Base-by-base conservation (phyloP, 306 rosid species). In the Glycine soja region DNA sequence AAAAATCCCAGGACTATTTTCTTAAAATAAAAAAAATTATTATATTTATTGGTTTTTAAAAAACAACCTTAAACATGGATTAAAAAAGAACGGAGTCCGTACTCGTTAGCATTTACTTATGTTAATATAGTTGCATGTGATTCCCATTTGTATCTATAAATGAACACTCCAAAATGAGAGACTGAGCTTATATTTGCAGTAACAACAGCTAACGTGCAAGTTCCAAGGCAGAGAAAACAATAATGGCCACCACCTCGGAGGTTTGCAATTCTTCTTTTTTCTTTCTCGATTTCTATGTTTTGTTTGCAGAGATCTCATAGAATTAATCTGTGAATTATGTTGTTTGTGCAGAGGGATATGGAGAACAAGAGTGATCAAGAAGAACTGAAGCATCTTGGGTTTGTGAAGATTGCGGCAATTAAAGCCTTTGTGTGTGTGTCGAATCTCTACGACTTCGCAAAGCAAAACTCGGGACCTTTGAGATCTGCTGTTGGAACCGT, bases 401-500 rank as follows among this genome's bases (percentile, higher is more conserved):
- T 92, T 84, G 90, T 87, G 47, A 89, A 86, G 86, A 74, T 83
- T 30, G 90, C 83, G 15, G 89, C 88, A 19, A 84, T 93, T 77
- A 91, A 85, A 48, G 80, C 88, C 10, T 85, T 93, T 67, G 83
- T 76, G 10, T 90, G 87, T 63, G 75, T 87, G 2, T 87, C 85
- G n/a, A 90, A 76, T 85, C 80, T 95, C 10, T 95, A 91, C 46
- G 85, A 79, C 5, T 95, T 85, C 69, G 93, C 93, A 1, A 93
- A 91, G 80, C 87, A 79, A 52, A 95, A 91, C 68, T 89, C 92
- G 0, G 95, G 97, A n/a, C 88, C 94, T 58, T 18, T 93, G 79
- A 87, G 94, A 89, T 87, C 94, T 75, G 70, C 91, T 2, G 92
- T 88, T 36, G 85, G 83, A 64, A 85, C 89, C 16, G 90, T 88